Conservation (phyloP, 768 basidiomycete genomes). For the Mycena belliarum region DNA sequence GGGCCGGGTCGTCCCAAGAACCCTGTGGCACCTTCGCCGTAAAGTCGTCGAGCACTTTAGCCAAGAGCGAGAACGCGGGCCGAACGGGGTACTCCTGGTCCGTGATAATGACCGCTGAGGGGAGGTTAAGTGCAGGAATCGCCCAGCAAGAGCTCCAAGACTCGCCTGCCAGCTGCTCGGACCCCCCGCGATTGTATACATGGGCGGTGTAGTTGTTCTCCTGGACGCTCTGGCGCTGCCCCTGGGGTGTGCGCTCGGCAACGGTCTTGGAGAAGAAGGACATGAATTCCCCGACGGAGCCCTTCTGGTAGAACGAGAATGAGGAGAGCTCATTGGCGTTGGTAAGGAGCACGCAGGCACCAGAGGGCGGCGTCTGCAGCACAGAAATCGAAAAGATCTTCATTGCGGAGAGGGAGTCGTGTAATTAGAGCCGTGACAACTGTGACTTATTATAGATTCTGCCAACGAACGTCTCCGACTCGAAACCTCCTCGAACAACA, state of each 20-base stretch:
- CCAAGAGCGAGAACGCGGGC: constrained; percentile 92
- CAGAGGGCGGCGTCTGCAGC: constrained; percentile 64
- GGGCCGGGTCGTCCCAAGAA: constrained; percentile 60
- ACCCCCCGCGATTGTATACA: constrained; percentile 89
- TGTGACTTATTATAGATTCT: too few relatives aligned
- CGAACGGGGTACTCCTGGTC: constrained; percentile 97
- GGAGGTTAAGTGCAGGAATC: constrained; percentile 3
- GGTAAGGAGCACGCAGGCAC: constrained; percentile 63
- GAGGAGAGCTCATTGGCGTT: constrained; percentile 80
- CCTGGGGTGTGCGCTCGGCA: constrained; percentile 80
- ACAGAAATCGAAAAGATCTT: constrained; percentile 86
- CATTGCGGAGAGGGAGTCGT: constrained; percentile 31
- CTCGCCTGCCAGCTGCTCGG: constrained; percentile 82
- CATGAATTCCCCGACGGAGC: constrained; percentile 89
- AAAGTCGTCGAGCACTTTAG: constrained; percentile 93
- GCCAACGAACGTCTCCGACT: too few relatives aligned
- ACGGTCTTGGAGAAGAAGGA: constrained; percentile 93
- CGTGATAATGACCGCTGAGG: constrained; percentile 83
- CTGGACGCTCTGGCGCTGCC: constrained; percentile 90
- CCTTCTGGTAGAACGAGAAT: constrained; percentile 92
- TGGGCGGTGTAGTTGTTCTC: constrained; percentile 94
- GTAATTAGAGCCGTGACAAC: constrained; percentile 9
- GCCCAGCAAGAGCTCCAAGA: constrained; percentile 9
- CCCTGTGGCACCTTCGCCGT: constrained; percentile 74
- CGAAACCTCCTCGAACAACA: too few relatives aligned